Conservation (phyloP, 768 basidiomycete species). For the Chlorophyllum brunneum region DNA sequence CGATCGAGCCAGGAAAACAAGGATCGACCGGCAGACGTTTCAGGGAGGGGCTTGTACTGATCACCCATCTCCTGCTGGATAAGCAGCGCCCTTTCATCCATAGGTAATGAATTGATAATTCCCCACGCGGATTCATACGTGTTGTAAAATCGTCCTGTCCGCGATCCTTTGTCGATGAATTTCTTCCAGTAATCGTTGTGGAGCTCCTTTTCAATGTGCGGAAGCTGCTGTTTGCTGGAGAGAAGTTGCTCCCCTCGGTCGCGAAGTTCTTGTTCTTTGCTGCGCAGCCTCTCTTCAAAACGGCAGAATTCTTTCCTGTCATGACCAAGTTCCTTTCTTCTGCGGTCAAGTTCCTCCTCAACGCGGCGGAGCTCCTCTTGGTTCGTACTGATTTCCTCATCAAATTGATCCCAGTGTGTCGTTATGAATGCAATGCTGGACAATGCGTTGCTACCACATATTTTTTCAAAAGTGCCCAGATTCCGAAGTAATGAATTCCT, state of each 20-base stretch:
- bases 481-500: constrained; percentile 9
- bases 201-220: too few relatives aligned
- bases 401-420: constrained; percentile 10
- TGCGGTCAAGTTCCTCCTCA: too few relatives aligned
- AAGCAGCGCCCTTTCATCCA: constrained; percentile 1
- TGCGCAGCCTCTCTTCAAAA: too few relatives aligned
- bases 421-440: neutral
- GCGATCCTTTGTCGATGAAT: neutral
- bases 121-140: neutral
- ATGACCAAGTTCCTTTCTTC: too few relatives aligned
- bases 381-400: neutral
- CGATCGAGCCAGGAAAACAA: constrained; percentile 6
- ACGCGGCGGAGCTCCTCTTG: too few relatives aligned
- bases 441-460: constrained; percentile 15
- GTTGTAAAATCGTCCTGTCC: neutral
- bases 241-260: too few relatives aligned
- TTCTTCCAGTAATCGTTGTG: neutral
- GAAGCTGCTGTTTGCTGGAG: too few relatives aligned
- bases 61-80: constrained; percentile 16
- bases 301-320: too few relatives aligned
- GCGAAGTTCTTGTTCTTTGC: too few relatives aligned
- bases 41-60: constrained; percentile 8
- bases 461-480: constrained; percentile 13
- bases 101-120: neutral
- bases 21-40: constrained; percentile 12